Base-by-base conservation (phyloP, 768 basidiomycete genomes). In the Pleurotus citrinopileatus region DNA sequence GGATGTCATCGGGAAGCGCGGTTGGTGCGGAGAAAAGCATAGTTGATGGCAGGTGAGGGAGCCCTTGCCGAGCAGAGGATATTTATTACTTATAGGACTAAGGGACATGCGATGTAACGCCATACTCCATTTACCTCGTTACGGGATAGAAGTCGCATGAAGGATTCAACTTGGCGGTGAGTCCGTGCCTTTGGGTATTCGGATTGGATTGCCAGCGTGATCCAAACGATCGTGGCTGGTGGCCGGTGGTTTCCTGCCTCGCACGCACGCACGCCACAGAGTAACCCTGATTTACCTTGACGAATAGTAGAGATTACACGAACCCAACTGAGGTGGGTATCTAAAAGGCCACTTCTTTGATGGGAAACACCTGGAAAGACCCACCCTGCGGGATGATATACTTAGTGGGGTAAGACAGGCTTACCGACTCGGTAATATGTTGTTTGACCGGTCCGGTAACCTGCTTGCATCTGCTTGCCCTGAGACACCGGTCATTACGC, bases 1-100 rank as follows among this genome's bases (percentile, higher is more conserved):
- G 83, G 42, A 82, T 75, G 34, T 60, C 59, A 48, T 70, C 70
- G 43, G 77, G 61, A 10, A 67, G 52, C 36, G 58, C 44, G 43
- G 59, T 64, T n/a, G 63, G 58, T 57, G 58, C 52, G 48, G 63
- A 61, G 51, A 72, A 63, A 40, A 63, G 64, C 29, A 63, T 57
- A 66, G 72, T 72, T 22, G 51, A 57, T 22, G 56, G 29, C 6
- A 37, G 23, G 34, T 17, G 48, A 51, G 37, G 48, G 23, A 19
- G 22, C 9, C 22, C 19, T 51, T 19, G 48, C 48, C 20, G 32
- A 26, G 32, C 6, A 10, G 19, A 37, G 32, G 29, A 37, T 51
- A 13, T 51, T 32, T 51, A 51, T 36, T 37, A 38, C 48, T 51
- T 51, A 51, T 36, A 51, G 45, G 28, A 28, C 26, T 20, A 40